phyloP scores from a whole-genome alignment of 2,329 filamentous ascomycete species.

The Diplodia seriata region DNA sequence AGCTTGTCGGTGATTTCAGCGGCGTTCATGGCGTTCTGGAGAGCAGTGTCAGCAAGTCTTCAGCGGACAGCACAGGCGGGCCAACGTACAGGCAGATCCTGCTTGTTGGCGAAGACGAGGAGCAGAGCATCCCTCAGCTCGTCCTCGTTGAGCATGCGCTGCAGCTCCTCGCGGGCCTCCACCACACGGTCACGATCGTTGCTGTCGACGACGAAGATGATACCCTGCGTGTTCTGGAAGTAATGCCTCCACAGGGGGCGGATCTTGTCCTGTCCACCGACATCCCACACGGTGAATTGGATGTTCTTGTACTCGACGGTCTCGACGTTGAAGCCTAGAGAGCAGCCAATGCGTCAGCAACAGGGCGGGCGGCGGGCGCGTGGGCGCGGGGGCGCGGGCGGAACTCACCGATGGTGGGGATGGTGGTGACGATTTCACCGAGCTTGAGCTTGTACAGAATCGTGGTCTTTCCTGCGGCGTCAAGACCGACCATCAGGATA shows the following conservation, averaged over 20 bases:
- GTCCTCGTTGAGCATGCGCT: conserved; percentile 96
- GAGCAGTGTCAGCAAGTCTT: conserved; percentile 12
- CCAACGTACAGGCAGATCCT: conserved; percentile 84
- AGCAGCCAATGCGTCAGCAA: conserved; percentile 15
- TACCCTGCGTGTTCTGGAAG: conserved; percentile 92
- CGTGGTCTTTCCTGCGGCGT: conserved; percentile 98
- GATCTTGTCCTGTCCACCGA: conserved; percentile 99
- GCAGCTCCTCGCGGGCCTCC: conserved; percentile 89
- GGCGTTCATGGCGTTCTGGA: conserved; percentile 97
- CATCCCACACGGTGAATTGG: conserved; percentile 99
- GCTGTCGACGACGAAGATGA: conserved; percentile 98
- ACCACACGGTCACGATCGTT: conserved; percentile 90
- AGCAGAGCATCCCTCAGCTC: conserved; percentile 97
- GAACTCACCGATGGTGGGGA: conserved; percentile 81
- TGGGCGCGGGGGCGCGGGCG: not conserved
- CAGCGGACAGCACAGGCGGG: conserved; percentile 35
- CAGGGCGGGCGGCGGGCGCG: not conserved
- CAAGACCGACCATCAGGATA: conserved; percentile 95
- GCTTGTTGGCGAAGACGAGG: conserved; percentile 98
- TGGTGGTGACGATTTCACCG: conserved; percentile 96
- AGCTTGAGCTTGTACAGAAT: conserved; percentile 99
- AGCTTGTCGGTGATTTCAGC: conserved; percentile 99
- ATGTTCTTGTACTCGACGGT: conserved; percentile 99
- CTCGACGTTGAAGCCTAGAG: conserved; percentile 89
- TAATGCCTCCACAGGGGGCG: conserved; percentile 99